Base-by-base conservation (phyloP, 805 yeast genomes). In the Yarrowia deformans region DNA sequence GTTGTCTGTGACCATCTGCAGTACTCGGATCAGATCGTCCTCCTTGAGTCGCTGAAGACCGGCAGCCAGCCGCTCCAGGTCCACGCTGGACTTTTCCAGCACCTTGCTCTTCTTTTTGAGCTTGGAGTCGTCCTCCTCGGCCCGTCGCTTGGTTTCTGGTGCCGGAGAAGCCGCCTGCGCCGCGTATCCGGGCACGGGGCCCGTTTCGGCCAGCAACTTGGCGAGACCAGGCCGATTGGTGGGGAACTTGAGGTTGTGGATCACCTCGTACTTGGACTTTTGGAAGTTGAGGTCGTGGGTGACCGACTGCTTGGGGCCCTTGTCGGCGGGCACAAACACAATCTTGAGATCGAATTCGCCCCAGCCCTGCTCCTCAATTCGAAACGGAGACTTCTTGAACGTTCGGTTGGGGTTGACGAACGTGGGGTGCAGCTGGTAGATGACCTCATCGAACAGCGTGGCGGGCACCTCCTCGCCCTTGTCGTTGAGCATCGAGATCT, bases 1-100 rank as follows among this genome's bases (percentile, higher is more conserved):
- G 81, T 95, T 95, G 78, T 94, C 98, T 54, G 97, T 93, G 49
- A 94, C 95, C 97, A 94, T 93, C 80, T 94, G 98, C 69, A 94
- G 98, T 61, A 95, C 95, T 42, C 93, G 96, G 64, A 95, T 86
- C 73, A 94, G 83, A 79, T 95, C 98, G 77, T 95, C 98, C 79
- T 94, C 98, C 70, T 84, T 88, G 72, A 94, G 83, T 79, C 91
- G 91, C 67, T 97, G 91, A 74, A 94, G 84, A 2, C 95, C 94
- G 71, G 89, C 91, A 7, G 98, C 97, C 75, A 94, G 84, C 76
- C 88, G 89, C 77, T 94, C 99, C 74, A 95, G 83, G 77, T 94
- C 98, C 42, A 95, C 88, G 43, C 86, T 79, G 23, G 95, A 86
- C 75, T 82, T 79, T 69, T 79, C 78, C 68, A 77, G 77, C 40